These are phyloP conservation scores for Globisporangium rhizosaccharum DNA, from an alignment of 352 stramenopile species.

Conservation along the genomic window DNA sequence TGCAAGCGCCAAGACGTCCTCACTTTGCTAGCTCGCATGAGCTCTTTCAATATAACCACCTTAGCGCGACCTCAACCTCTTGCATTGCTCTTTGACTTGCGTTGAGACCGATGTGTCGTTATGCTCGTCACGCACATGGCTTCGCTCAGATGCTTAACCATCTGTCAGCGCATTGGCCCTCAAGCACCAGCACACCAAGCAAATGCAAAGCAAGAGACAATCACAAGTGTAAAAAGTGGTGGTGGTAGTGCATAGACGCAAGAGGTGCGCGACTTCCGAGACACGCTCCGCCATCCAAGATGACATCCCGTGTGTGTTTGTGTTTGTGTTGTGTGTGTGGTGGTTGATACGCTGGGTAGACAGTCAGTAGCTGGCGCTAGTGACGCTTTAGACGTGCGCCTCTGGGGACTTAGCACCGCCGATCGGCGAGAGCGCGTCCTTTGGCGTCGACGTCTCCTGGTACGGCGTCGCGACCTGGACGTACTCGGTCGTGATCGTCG, in stretches of 20 bases:
- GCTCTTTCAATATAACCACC: too few relatives aligned
- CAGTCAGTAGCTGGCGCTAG: background rate
- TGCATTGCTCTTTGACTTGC: too few relatives aligned
- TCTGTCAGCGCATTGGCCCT: too few relatives aligned
- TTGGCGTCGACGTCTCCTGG: constrained; percentile 16
- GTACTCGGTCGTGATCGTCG: background rate
- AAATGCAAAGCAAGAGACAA: background rate
- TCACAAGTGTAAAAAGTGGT: background rate
- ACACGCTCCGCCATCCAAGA: background rate
- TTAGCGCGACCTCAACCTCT: too few relatives aligned
- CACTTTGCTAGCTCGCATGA: background rate
- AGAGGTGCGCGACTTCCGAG: background rate
- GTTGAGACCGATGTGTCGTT: background rate
- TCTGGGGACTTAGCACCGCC: constrained; percentile 17
- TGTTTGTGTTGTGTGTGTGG: background rate
- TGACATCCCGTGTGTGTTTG: background rate
- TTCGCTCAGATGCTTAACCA: too few relatives aligned
- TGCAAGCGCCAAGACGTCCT: too few relatives aligned
- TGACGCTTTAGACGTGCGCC: constrained; percentile 17
- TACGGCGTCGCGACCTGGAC: constrained; percentile 5
- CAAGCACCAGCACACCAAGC: too few relatives aligned
- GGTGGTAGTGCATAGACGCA: background rate
- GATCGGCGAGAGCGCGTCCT: constrained; percentile 28
- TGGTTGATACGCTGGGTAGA: background rate
- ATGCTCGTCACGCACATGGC: background rate